Evolutionary conservation across 192 early-diverging fungal genomes (phyloP).

Genomic region (Mortierella alpina): DNA sequence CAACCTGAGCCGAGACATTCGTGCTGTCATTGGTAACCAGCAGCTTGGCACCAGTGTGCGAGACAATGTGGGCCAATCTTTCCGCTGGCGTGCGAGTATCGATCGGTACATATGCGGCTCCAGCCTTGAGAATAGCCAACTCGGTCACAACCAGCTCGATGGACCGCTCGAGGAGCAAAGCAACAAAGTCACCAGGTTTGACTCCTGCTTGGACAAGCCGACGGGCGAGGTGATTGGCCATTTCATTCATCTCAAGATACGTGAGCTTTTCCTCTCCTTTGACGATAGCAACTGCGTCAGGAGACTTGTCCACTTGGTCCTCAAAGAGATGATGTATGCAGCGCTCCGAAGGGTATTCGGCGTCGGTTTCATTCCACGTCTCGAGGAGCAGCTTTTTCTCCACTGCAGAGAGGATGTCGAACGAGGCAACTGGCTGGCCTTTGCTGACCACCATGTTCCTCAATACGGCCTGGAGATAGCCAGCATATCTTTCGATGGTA

Average conservation of each 20-base stretch:
- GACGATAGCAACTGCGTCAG: background rate
- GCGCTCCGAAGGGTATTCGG: no score
- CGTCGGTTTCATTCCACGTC: no score
- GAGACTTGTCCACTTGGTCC: no score
- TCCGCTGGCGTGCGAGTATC: slow-evolving; percentile 16
- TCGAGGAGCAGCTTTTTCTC: slow-evolving; percentile 7
- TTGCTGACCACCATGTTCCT: slow-evolving; percentile 5
- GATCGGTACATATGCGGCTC: slow-evolving; percentile 40
- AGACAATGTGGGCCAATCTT: no score
- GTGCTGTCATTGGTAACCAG: no score
- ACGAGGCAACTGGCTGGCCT: background rate
- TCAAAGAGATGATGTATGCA: slow-evolving; percentile 17
- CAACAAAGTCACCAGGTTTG: background rate
- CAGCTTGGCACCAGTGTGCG: no score
- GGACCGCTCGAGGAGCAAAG: no score
- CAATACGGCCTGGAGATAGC: slow-evolving; percentile 9
- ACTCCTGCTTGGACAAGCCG: background rate
- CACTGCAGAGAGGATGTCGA: slow-evolving; percentile 9
- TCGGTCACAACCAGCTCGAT: no score
- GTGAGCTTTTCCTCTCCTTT: no score
- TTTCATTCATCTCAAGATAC: no score
- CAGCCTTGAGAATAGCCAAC: slow-evolving; percentile 39
- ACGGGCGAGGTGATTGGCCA: no score
- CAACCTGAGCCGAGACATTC: no score
- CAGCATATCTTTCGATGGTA: slow-evolving; percentile 16